A percentile compares a stretch with the other conserved stretches of the same genome.
Evolutionary conservation across 2,329 filamentous ascomycete genomes (phyloP).

Genomic region (Penicillium sp.): DNA sequence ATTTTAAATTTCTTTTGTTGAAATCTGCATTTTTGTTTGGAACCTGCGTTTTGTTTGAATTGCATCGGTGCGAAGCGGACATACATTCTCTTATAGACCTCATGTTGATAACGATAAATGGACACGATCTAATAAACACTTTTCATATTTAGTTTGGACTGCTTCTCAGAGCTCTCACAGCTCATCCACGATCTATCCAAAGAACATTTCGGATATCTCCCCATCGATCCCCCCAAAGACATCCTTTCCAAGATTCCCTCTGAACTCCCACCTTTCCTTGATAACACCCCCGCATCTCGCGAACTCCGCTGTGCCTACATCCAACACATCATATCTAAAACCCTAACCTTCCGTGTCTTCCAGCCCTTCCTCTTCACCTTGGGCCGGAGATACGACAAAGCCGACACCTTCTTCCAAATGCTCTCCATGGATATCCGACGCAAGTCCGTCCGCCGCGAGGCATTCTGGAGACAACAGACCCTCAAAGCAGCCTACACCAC

Average conservation of each 20-base stretch:
- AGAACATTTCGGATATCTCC: slow-evolving; percentile 54
- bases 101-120: slow-evolving; percentile 38
- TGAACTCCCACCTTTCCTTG: slow-evolving; percentile 55
- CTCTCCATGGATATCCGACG: slow-evolving; percentile 57
- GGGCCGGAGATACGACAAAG: slow-evolving; percentile 54
- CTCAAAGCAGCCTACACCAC: slow-evolving; percentile 58
- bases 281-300: slow-evolving; percentile 52
- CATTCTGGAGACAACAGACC: slow-evolving; percentile 59
- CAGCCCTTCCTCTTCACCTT: slow-evolving; percentile 59
- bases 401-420: slow-evolving; percentile 55
- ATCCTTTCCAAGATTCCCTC: slow-evolving; percentile 53
- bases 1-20: slow-evolving; percentile 15
- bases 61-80: slow-evolving; percentile 6
- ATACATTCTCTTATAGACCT: slow-evolving; percentile 25
- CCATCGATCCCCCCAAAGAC: slow-evolving; percentile 51
- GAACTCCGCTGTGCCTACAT: slow-evolving; percentile 56
- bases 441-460: slow-evolving; percentile 57
- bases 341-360: slow-evolving; percentile 57
- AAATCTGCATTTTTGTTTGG: neutral
- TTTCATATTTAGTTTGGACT: slow-evolving; percentile 48
- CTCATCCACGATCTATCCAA: slow-evolving; percentile 54
- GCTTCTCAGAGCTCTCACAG: slow-evolving; percentile 52
- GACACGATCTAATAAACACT: slow-evolving; percentile 43
- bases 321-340: slow-evolving; percentile 56
- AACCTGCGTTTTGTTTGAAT: slow-evolving; percentile 13